Conservation (phyloP, 208 protist species). For the Porcisia deanei region DNA sequence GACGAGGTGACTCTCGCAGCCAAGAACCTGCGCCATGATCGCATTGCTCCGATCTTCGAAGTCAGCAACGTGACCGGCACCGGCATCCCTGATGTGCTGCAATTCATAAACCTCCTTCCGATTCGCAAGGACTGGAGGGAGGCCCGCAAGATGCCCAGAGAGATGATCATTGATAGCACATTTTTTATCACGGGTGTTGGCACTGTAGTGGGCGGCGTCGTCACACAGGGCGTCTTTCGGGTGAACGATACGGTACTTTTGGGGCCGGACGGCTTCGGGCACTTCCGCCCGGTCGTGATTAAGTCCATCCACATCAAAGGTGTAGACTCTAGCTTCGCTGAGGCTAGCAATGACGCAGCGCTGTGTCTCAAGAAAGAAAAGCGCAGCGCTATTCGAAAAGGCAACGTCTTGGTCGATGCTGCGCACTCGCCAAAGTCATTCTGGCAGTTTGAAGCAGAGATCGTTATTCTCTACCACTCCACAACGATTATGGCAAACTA, state of each 20-base stretch:
- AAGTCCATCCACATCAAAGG: constrained; percentile 96
- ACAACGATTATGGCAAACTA: constrained; percentile 97
- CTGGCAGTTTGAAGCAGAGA: constrained; percentile 97
- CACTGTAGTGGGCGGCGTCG: constrained; percentile 95
- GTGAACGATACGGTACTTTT: constrained; percentile 93
- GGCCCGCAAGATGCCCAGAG: constrained; percentile 57
- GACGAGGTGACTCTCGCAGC: constrained; percentile 94
- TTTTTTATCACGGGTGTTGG: constrained; percentile 95
- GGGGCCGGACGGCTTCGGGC: constrained; percentile 92
- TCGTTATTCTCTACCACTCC: constrained; percentile 97
- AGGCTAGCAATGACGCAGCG: constrained; percentile 91
- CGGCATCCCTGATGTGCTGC: constrained; percentile 78
- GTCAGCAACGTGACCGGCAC: constrained; percentile 96
- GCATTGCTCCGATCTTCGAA: constrained; percentile 91
- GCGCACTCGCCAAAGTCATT: constrained; percentile 63
- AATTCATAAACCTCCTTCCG: constrained; percentile 94
- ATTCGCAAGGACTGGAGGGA: constrained; percentile 89
- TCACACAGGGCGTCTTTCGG: constrained; percentile 90
- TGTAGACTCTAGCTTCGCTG: constrained; percentile 73
- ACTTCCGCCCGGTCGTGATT: constrained; percentile 88
- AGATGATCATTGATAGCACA: constrained; percentile 93
- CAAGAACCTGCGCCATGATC: constrained; percentile 90
- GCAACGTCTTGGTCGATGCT: constrained; percentile 89
- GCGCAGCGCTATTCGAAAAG: constrained; percentile 93
- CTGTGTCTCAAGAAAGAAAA: constrained; percentile 97